Conservation (phyloP, 441 rosid genomes). For the Capsella rubella region DNA sequence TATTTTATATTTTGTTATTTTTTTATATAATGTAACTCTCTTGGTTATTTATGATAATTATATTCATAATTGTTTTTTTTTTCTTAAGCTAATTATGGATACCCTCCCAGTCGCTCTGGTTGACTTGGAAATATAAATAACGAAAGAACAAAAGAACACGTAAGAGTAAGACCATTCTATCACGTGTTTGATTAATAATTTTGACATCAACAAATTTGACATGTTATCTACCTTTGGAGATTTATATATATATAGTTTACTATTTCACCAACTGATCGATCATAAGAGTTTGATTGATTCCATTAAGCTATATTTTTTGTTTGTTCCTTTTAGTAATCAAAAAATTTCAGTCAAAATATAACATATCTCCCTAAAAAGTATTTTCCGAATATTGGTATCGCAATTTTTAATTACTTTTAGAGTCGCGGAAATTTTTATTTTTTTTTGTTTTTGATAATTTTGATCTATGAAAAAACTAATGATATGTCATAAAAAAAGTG, state of each 20-base stretch:
- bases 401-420: no score
- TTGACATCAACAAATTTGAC: conserved; percentile 8
- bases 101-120: conserved; percentile 1
- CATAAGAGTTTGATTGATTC: conserved; percentile 2
- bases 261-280: not conserved
- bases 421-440: no score
- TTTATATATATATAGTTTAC: not conserved
- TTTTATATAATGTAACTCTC: not conserved
- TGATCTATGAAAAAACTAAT: no score
- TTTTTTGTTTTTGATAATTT: no score
- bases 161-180: conserved; percentile 19
- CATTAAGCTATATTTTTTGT: no score
- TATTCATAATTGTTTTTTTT: not conserved
- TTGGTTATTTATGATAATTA: not conserved
- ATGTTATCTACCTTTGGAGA: not conserved
- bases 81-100: not conserved
- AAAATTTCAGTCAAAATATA: no score
- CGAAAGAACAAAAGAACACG: not conserved
- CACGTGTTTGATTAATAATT: conserved; percentile 25
- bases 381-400: no score
- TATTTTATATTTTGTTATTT: not conserved
- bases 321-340: no score
- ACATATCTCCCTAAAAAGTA: no score
- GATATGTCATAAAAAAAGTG: no score
- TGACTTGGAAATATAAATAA: conserved; percentile 27